phyloP scores from a whole-genome alignment of 2,329 filamentous ascomycete genomes.

The Penicillium janthinellum region DNA sequence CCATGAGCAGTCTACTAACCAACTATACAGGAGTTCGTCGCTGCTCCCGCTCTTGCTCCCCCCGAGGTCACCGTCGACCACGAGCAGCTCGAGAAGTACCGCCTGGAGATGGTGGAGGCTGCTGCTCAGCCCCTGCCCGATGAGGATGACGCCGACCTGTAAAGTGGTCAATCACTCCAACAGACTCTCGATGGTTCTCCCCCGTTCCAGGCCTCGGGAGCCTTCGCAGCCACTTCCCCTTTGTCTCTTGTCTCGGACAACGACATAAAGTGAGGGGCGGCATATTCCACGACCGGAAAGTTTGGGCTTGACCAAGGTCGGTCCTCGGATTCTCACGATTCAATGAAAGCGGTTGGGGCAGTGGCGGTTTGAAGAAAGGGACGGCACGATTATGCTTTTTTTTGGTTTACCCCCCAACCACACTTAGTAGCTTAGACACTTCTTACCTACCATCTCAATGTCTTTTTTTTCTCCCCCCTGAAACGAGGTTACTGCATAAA shows the following conservation, averaged over 20 bases:
- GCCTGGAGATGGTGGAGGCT: conserved; percentile 84
- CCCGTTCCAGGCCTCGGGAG: conserved; percentile 9
- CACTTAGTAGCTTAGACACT: conserved; percentile 33
- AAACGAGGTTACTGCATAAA: conserved; percentile 29
- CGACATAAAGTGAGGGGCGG: conserved; percentile 1
- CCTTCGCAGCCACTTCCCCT: conserved; percentile 8
- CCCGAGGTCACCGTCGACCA: conserved; percentile 89
- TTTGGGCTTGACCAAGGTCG: conserved; percentile 30
- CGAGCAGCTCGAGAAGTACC: conserved; percentile 76
- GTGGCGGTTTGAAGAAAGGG: conserved; percentile 33
- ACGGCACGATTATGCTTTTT: conserved; percentile 40
- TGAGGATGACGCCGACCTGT: conserved; percentile 76
- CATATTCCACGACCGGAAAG: conserved; percentile 16
- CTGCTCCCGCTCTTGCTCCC: conserved; percentile 89
- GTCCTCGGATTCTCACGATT: conserved; percentile 39
- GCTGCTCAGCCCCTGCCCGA: conserved; percentile 84
- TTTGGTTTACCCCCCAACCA: conserved; percentile 25
- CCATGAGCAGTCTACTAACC: conserved; percentile 25
- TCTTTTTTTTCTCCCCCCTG: conserved; percentile 15
- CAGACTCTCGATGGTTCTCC: conserved; percentile 16
- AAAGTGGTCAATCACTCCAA: conserved; percentile 29
- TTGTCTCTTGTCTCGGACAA: conserved; percentile 8
- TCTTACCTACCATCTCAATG: conserved; percentile 30
- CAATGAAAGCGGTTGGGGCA: conserved; percentile 40
- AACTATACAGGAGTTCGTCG: conserved; percentile 80